Evolutionary conservation across 371 early-diverging fungal genomes (phyloP).

Genomic region (Saksenaea oblongispora): DNA sequence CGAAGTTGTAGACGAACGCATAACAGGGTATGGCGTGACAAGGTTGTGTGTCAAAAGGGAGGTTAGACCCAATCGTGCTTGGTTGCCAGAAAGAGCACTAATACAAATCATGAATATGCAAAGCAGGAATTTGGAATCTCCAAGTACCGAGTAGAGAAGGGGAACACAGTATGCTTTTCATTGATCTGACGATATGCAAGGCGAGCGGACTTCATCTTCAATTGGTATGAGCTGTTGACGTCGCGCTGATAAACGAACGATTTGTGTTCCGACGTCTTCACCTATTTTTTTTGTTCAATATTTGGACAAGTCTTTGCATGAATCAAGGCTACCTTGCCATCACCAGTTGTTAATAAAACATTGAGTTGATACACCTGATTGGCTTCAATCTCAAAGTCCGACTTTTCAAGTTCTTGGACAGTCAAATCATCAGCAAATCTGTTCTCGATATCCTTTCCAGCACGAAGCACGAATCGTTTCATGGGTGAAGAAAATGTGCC

Average conservation of each 20-base stretch:
- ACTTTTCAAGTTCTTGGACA: slow-evolving; percentile 57
- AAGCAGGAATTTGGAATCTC: background rate
- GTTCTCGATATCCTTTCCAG: slow-evolving; percentile 82
- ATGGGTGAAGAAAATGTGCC: slow-evolving; percentile 86
- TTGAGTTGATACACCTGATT: slow-evolving; percentile 87
- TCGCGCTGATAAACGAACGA: slow-evolving; percentile 86
- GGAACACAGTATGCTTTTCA: slow-evolving; percentile 77
- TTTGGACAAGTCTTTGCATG: background rate
- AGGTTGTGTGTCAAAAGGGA: slow-evolving; percentile 79
- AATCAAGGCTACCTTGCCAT: slow-evolving; percentile 55
- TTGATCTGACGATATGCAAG: slow-evolving; percentile 73
- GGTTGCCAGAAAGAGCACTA: slow-evolving; percentile 73
- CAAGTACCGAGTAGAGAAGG: slow-evolving; percentile 74
- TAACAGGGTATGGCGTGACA: slow-evolving; percentile 73
- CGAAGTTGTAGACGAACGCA: slow-evolving; percentile 59
- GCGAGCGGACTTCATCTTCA: slow-evolving; percentile 88
- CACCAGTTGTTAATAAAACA: slow-evolving; percentile 80
- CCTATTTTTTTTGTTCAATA: slow-evolving; percentile 15
- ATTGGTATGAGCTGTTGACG: slow-evolving; percentile 73
- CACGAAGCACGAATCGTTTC: slow-evolving; percentile 81
- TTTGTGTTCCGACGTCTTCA: slow-evolving; percentile 65
- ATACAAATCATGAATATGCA: background rate
- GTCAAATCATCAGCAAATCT: slow-evolving; percentile 74
- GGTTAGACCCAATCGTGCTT: slow-evolving; percentile 83
- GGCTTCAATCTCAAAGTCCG: slow-evolving; percentile 72